A percentile compares a stretch with the other conserved stretches of the same genome.
These are phyloP conservation scores for Xylaria venustula DNA, from an alignment of 495 filamentous ascomycete species.

Conservation along the genomic window DNA sequence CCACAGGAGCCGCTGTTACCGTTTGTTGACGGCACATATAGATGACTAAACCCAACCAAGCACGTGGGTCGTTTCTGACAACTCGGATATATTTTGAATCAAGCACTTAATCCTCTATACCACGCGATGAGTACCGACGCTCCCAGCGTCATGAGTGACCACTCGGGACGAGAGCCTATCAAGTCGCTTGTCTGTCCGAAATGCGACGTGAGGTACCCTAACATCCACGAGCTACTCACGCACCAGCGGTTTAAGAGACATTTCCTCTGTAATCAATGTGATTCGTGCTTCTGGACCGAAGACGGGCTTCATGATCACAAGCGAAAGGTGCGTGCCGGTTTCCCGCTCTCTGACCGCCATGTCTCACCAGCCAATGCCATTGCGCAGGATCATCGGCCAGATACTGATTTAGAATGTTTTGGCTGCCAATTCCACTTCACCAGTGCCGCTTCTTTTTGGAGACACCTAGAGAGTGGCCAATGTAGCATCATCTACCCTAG, in stretches of 20 bases:
- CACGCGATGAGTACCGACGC: background rate
- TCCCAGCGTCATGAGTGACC: background rate
- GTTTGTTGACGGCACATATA: no score
- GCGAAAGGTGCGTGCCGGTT: conserved; percentile 3
- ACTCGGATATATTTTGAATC: no score
- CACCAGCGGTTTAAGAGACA: conserved; percentile 16
- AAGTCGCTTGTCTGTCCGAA: conserved; percentile 15
- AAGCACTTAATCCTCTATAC: no score
- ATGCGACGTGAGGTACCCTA: conserved; percentile 15
- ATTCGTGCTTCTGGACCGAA: conserved; percentile 5
- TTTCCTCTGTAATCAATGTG: conserved; percentile 15
- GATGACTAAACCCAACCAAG: no score
- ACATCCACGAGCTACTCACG: conserved; percentile 1
- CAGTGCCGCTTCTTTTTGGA: conserved; percentile 16
- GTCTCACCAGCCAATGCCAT: background rate
- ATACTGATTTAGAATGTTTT: conserved; percentile 30
- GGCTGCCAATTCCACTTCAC: conserved; percentile 28
- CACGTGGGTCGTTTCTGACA: no score
- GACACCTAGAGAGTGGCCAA: conserved; percentile 27
- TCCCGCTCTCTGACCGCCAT: background rate
- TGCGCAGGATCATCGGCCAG: conserved; percentile 22
- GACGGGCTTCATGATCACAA: conserved; percentile 11
- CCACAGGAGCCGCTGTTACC: no score
- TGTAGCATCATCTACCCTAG: conserved; percentile 22
- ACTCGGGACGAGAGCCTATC: background rate